Conservation (phyloP, 2,329 filamentous ascomycete species). For the Knoxdaviesia capensis region DNA sequence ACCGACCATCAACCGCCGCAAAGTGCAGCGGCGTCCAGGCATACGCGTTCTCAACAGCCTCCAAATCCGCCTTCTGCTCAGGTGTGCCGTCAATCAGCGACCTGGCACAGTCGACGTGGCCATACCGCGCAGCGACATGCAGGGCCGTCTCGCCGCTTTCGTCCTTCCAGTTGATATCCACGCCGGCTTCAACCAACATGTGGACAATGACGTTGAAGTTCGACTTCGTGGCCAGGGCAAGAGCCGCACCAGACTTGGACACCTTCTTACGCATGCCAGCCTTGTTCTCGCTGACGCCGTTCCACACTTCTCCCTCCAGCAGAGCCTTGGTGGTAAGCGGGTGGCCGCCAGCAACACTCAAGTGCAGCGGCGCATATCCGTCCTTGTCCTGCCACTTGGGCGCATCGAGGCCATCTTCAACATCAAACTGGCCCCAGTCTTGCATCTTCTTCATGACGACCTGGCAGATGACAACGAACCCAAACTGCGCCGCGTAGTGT, state of each 20-base stretch:
- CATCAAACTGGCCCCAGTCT: constrained; percentile 70
- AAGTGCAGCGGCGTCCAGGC: constrained; percentile 93
- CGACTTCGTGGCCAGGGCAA: constrained; percentile 72
- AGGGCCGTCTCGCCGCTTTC: constrained; percentile 77
- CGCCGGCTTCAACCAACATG: constrained; percentile 71
- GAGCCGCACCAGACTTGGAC: constrained; percentile 67
- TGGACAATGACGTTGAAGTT: constrained; percentile 73
- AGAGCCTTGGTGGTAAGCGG: constrained; percentile 66
- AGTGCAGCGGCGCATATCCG: constrained; percentile 75
- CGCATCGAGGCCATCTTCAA: constrained; percentile 70
- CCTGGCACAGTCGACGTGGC: constrained; percentile 60
- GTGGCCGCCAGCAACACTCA: constrained; percentile 83
- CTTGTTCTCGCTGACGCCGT: constrained; percentile 40
- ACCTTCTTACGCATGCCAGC: constrained; percentile 42
- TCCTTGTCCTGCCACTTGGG: constrained; percentile 81
- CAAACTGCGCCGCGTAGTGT: constrained; percentile 89
- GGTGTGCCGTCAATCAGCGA: constrained; percentile 52
- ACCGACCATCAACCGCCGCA: constrained; percentile 72
- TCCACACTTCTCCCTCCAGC: constrained; percentile 62
- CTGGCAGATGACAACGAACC: constrained; percentile 78
- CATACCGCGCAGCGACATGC: constrained; percentile 78
- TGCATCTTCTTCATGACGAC: constrained; percentile 78
- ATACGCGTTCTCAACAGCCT: constrained; percentile 66
- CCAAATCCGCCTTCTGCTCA: constrained; percentile 53
- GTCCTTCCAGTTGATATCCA: constrained; percentile 88